Evolutionary conservation across 129 eudicot species (phyloP).

Genomic region (Helianthus tuberosus): DNA sequence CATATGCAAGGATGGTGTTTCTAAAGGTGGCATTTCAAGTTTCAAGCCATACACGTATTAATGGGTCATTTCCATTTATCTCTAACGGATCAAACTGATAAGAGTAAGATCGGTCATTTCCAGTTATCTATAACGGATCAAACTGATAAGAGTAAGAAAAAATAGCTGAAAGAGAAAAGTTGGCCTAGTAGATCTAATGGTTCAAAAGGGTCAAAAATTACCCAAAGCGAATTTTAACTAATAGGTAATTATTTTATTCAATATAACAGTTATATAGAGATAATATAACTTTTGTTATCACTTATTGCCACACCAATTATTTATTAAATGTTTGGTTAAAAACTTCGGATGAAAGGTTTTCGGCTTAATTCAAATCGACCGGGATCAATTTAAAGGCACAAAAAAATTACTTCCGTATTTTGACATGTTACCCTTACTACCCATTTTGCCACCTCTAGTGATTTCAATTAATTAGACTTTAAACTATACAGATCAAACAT

Average conservation of each 20-base stretch:
- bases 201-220: not conserved
- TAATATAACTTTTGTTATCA: not conserved
- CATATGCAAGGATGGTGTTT: not conserved
- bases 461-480: conserved; percentile 3
- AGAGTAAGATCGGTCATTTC: not conserved
- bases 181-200: not conserved
- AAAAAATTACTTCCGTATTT: not conserved
- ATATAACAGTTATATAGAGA: not conserved
- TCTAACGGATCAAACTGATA: not conserved
- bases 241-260: not conserved
- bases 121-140: not conserved
- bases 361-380: not conserved
- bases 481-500: conserved; percentile 20
- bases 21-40: conserved; percentile 1
- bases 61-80: not conserved
- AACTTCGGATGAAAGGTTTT: not conserved
- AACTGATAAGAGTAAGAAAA: not conserved
- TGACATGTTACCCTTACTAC: not conserved
- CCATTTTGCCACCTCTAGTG: conserved; percentile 11
- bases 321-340: not conserved
- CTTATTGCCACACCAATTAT: not conserved
- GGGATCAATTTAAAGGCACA: not conserved
- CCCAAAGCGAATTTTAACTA: not conserved
- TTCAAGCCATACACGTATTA: not conserved
- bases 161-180: not conserved